Conservation (phyloP, 164 flowering plant species). For the Chloranthus sessilifolius region DNA sequence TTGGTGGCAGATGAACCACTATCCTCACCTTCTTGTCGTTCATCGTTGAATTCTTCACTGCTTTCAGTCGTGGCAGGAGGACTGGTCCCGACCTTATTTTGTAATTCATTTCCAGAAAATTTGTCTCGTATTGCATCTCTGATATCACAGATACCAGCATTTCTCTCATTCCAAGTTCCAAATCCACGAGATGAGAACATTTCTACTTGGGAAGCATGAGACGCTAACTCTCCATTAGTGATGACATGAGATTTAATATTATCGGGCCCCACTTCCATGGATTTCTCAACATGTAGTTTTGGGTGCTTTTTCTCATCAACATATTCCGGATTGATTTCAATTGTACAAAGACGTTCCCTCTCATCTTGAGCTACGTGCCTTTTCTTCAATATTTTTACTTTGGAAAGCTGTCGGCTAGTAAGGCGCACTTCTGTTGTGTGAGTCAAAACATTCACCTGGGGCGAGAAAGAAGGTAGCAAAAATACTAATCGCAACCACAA, state of each 20-base stretch:
- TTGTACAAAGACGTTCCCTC: conserved; percentile 21
- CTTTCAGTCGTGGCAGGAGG: not conserved
- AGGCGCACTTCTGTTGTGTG: conserved; percentile 57
- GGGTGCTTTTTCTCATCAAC: not conserved
- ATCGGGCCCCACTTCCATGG: not conserved
- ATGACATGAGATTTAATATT: no score
- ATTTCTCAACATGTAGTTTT: not conserved
- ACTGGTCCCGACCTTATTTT: not conserved
- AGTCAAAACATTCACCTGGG: conserved; percentile 77
- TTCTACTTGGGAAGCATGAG: not conserved
- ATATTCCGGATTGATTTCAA: not conserved
- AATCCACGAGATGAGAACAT: not conserved
- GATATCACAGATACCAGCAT: not conserved
- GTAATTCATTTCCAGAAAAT: not conserved
- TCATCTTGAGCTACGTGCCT: conserved; percentile 58
- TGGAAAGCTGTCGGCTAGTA: conserved; percentile 32
- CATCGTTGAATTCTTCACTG: not conserved
- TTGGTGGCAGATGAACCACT: conserved; percentile 13
- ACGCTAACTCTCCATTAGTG: no score
- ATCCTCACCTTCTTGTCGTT: not conserved
- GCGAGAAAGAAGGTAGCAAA: not conserved
- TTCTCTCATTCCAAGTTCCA: not conserved
- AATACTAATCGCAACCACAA: not conserved
- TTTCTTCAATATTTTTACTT: conserved; percentile 36
- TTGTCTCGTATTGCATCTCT: not conserved